Base-by-base conservation (phyloP, 2,329 filamentous ascomycete species). In the Epichloe brachyelytri region DNA sequence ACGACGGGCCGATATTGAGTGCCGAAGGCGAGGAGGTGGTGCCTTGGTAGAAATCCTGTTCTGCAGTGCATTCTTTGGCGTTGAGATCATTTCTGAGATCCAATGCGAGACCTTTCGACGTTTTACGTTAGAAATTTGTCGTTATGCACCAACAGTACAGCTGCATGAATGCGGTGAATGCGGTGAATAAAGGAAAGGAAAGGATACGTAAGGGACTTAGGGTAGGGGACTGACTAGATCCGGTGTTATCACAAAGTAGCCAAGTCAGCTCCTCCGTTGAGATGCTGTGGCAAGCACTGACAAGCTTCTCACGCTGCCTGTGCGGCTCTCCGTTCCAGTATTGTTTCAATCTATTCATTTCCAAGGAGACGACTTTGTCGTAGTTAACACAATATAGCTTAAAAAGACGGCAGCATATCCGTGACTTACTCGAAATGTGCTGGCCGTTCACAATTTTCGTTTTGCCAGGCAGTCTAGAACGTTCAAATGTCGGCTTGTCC, bases 401-500 rank as follows among this genome's bases (percentile, higher is more conserved):
- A 19, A 19, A 17, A 17, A n/a, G 19, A 20, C 37, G 30, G 34
- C 38, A 22, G 17, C 4, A 33, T 40, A 44, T 3, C 15, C n/a
- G 11, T 17, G 15, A 46, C 49, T 14, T 38, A 54, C 52, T 33
- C 19, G 19, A 49, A 17, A 15, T 36, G n/a, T 40, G 20, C 22
- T 36, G 40, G 19, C 15, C 37, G 12, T 43, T 15, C 43, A 69
- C 67, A 2, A 77, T 78, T 51, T 80, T 70, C 17, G 85, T 77
- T 56, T 81, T 82, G 1, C 91, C 91, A 1, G 82, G 78, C 0
- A 98, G 72, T 0, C 93, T 93, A 45, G 85, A 82, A 46, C 83
- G 78, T 65, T 97, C 89, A 65, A 90, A 96, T 0, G 79, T 82
- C 50, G 89, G 82, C 58, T 84, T 88, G 56, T 88, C 85, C 26